Evolutionary conservation across 352 stramenopile genomes (phyloP), one percentile per base, ranked within the genome.

Genomic region (Phytophthora sp.): DNA sequence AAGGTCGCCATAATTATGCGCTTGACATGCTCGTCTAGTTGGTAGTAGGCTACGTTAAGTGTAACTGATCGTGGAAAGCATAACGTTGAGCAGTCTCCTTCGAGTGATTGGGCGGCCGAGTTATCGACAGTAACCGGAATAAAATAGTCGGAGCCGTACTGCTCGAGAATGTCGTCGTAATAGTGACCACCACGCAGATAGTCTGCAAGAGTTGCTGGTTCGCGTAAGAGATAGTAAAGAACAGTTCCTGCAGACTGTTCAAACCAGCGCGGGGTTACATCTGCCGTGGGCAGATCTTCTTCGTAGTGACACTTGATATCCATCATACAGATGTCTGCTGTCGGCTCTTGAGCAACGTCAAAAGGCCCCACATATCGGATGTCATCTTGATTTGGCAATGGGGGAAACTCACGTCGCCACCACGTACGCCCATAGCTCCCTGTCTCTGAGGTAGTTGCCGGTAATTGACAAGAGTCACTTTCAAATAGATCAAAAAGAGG

Each of bases 241-340:
- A 64, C 72, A 12, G 90, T 95, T 49, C 84, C 95, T 34, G 82
- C 60, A 1, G 84, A 69, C 20, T 97, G 94, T 55, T 99, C 96
- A 61, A 99, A 99, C 97, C 97, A 99, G 3, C 97, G 84, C 27
- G 95, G 92, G 13, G 88, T 97, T 5, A 98, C 86, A 60, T 98
- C 96, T 10, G 84, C 74, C 5, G 64, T 88, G 2, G 77, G 48
- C 9, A 99, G 54, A 51, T 97, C 72, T 70, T 99, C 97, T 82
- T 99, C 97, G 57, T 94, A 99, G 39, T 82, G 58, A 63, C 96
- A 99, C 54, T 96, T 69, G 1, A 99, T 54, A 35, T 88, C 79
- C 5, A 82, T 71, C 63, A 91, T 88, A 69, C 96, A 99, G 34
- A 92, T 84, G 63, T 99, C 97, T 9, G 95, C 89, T 0, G 97